A percentile compares a stretch with the other conserved stretches of the same genome.
Conservation (phyloP, 352 stramenopile species). For the Pythium apleroticum region DNA sequence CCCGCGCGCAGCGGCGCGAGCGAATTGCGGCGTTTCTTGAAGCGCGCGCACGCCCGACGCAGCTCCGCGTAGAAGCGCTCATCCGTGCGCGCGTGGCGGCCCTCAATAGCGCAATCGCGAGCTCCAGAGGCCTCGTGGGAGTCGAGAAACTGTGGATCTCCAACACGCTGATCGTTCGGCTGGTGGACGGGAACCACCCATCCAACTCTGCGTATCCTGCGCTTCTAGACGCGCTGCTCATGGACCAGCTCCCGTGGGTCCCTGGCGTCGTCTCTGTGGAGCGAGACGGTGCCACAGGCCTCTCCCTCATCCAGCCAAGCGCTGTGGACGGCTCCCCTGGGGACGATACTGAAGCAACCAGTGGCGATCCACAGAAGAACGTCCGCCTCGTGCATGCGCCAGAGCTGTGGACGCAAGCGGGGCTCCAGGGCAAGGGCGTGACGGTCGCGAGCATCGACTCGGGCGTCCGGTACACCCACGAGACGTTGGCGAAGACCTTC, state of each 20-base stretch:
- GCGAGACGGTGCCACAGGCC: slow-evolving; percentile 27
- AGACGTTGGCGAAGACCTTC: slow-evolving; percentile 46
- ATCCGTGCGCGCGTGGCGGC: slow-evolving; percentile 7
- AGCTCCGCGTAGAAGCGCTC: slow-evolving; percentile 8
- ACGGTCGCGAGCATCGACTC: slow-evolving; percentile 75
- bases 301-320: slow-evolving; percentile 14
- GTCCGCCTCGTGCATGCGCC: slow-evolving; percentile 49
- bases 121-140: not conserved
- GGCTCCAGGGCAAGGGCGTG: slow-evolving; percentile 35
- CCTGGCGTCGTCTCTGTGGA: slow-evolving; percentile 49
- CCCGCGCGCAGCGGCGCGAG: slow-evolving; percentile 21
- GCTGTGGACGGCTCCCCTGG: slow-evolving; percentile 16
- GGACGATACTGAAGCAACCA: not conserved
- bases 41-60: not conserved
- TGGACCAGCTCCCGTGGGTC: slow-evolving; percentile 30
- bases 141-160: slow-evolving; percentile 55
- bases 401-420: slow-evolving; percentile 42
- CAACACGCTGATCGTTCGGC: slow-evolving; percentile 51
- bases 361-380: slow-evolving; percentile 36
- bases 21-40: slow-evolving; percentile 16
- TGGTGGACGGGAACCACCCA: not conserved
- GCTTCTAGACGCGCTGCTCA: slow-evolving; percentile 24
- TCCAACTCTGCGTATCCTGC: not conserved
- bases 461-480: slow-evolving; percentile 67
- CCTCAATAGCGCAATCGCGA: not conserved